Evolutionary conservation across 352 stramenopile genomes (phyloP), one percentile per base, ranked within the genome.

Genomic region (Pythium vanterpoolii): DNA sequence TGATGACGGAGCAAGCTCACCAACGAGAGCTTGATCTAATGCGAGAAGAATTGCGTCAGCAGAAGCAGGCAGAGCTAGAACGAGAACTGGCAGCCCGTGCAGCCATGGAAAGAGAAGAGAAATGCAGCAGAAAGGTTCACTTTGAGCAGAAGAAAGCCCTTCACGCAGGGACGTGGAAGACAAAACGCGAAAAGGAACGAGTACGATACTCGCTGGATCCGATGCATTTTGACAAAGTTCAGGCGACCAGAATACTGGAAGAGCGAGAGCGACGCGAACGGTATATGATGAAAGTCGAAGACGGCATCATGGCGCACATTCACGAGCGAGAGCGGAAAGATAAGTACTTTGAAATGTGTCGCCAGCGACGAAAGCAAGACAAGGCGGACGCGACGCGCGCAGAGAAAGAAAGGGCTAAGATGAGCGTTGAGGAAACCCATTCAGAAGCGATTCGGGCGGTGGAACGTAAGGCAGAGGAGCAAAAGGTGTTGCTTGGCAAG

Each of bases 181-280:
- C 59, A 0, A 86, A 82, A 30, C 77, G 82, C 3, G 79, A 81
- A 38, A 72, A 70, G 27, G 76, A 86, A 30, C 43, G 51, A n/a
- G 38, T 66, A 0, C 69, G 70, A 21, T 86, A 82, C 42, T 75
- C 68, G 1, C 55, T 82, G 1, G 82, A 91, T 38, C 82, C 82
- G 8, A 62, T 89, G 34, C 53, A 86, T 31, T 86, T 85, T 27
- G 60, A 66, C 4, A 74, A 77, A 18, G 62, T 78, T 11, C 66
- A 82, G 33, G 43, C 65, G 1, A 54, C 76, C 11, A 77, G 74
- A 33, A 55, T 75, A 36, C 38, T 72, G 1, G 66, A 85, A 19
- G 82, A 91, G 34, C 53, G 59, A 18, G 77, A 84, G 33, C 77
- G 82, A 9, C 72, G 78, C 19, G 79, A 85, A 38, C 76, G 60